phyloP scores from a whole-genome alignment of 2,329 filamentous ascomycete genomes.

The Fusarium ramigenum region DNA sequence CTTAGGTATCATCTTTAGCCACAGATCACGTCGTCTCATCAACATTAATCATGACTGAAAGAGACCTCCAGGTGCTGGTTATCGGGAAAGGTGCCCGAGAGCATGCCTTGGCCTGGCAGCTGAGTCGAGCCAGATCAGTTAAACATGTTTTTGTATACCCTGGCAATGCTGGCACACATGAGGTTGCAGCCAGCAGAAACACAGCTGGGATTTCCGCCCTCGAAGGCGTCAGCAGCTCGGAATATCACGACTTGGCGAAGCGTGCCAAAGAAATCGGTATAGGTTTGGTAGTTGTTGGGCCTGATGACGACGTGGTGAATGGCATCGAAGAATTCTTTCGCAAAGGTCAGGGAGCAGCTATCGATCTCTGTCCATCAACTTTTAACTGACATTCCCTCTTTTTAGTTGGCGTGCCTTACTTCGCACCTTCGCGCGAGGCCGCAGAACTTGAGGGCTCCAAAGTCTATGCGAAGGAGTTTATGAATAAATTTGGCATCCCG shows the following conservation, averaged over 20 bases:
- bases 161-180: slow-evolving; percentile 75
- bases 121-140: slow-evolving; percentile 71
- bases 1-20: not conserved
- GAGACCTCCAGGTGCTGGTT: slow-evolving; percentile 61
- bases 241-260: slow-evolving; percentile 69
- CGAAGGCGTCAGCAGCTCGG: slow-evolving; percentile 53
- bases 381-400: slow-evolving; percentile 36
- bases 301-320: slow-evolving; percentile 77
- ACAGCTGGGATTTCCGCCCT: slow-evolving; percentile 68
- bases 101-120: slow-evolving; percentile 80
- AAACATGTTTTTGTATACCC: slow-evolving; percentile 63
- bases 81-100: slow-evolving; percentile 80
- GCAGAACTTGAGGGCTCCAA: slow-evolving; percentile 82
- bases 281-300: slow-evolving; percentile 77
- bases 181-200: slow-evolving; percentile 27
- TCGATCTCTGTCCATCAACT: fast-evolving
- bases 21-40: too few relatives aligned
- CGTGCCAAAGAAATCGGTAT: slow-evolving; percentile 69
- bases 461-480: slow-evolving; percentile 82
- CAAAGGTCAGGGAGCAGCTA: not conserved
- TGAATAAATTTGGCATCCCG: slow-evolving; percentile 76
- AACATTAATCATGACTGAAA: not conserved
- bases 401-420: slow-evolving; percentile 67
- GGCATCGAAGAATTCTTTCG: slow-evolving; percentile 77
- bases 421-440: slow-evolving; percentile 74